These are phyloP conservation scores for Microbotryomycetes sp. DNA, from an alignment of 1,284 basidiomycete genomes.

Conservation along the genomic window DNA sequence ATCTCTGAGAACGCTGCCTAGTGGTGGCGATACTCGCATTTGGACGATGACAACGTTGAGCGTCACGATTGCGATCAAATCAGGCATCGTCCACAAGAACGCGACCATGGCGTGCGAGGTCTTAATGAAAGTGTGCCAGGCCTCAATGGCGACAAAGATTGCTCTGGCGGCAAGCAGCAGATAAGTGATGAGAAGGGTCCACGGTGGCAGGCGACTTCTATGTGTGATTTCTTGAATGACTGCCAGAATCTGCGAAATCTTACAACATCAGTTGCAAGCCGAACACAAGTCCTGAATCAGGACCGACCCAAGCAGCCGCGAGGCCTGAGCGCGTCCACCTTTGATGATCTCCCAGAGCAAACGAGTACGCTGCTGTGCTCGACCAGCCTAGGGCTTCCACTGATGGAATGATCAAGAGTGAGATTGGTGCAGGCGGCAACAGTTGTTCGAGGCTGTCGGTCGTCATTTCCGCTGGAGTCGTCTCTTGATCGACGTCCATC, in stretches of 20 bases:
- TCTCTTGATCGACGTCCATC: not conserved
- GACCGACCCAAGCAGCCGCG: not conserved
- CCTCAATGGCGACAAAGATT: constrained; percentile 49
- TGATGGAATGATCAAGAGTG: not conserved
- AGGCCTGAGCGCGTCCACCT: not conserved
- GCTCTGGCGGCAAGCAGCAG: constrained; percentile 47
- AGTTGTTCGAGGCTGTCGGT: constrained; percentile 1
- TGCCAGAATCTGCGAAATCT: not conserved
- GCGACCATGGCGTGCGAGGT: constrained; percentile 1
- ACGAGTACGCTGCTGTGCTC: not conserved
- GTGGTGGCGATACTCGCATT: constrained; percentile 58
- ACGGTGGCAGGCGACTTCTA: constrained; percentile 43
- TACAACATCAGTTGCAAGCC: not conserved
- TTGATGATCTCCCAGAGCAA: too few relatives aligned
- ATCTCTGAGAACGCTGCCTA: constrained; percentile 43
- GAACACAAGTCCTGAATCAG: not conserved
- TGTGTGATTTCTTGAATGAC: not conserved
- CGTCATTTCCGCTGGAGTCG: not conserved
- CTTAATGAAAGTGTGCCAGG: constrained; percentile 44
- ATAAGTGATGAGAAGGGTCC: constrained; percentile 53
- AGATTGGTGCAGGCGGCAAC: not conserved
- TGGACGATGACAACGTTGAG: constrained; percentile 49
- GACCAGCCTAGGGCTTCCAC: not conserved
- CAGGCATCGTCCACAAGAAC: constrained; percentile 41
- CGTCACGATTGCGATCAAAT: constrained; percentile 46